phyloP scores from a whole-genome alignment of 2,329 filamentous ascomycete species.

The Lasiodiplodia sp. region DNA sequence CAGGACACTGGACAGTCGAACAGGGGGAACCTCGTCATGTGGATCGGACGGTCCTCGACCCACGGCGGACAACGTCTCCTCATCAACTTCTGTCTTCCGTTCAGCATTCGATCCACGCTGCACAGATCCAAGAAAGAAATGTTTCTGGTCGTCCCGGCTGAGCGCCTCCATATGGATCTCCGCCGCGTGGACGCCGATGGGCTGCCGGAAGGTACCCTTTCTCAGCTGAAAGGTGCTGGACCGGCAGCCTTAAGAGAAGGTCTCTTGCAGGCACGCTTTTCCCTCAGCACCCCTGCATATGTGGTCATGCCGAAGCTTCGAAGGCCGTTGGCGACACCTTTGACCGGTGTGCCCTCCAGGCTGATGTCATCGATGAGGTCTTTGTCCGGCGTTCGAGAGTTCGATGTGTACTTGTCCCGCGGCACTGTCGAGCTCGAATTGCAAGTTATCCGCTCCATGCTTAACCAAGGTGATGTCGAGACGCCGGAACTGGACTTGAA shows the following conservation, averaged over 20 bases:
- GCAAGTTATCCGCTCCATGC: neutral
- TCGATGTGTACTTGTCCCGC: slow-evolving; percentile 7
- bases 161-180: slow-evolving; percentile 2
- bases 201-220: neutral
- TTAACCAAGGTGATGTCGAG: neutral
- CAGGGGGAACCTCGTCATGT: neutral
- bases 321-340: slow-evolving; percentile 11
- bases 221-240: neutral
- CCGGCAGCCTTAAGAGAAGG: neutral
- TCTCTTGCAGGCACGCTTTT: slow-evolving; percentile 7
- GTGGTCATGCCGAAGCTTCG: slow-evolving; percentile 14
- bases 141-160: slow-evolving; percentile 4
- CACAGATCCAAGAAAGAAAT: slow-evolving; percentile 8
- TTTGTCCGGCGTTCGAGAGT: neutral
- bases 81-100: slow-evolving; percentile 3
- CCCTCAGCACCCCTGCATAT: slow-evolving; percentile 9
- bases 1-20: neutral
- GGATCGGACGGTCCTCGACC: neutral
- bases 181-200: neutral
- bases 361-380: slow-evolving; percentile 9
- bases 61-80: neutral
- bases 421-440: neutral
- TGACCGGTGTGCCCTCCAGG: slow-evolving; percentile 7
- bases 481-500: slow-evolving; percentile 9
- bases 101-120: slow-evolving; percentile 5